phyloP scores from a whole-genome alignment of 345 rosid genomes.

The Brassica juncea region DNA sequence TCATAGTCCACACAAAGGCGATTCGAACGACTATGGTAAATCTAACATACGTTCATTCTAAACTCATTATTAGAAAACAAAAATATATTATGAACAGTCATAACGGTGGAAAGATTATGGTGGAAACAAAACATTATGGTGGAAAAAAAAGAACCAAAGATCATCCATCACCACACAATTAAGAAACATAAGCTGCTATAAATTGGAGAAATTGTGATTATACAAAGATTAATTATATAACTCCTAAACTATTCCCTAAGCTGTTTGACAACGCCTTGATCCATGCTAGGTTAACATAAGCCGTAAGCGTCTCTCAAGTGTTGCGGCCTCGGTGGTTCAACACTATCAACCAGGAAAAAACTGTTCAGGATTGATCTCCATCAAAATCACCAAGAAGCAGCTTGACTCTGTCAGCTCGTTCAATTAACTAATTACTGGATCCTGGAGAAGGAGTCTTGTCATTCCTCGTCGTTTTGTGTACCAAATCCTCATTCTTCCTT shows the following conservation, averaged over 20 bases:
- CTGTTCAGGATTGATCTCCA: conserved; percentile 41
- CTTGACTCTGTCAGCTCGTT: conserved; percentile 66
- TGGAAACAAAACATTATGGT: background rate
- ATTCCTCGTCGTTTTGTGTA: conserved; percentile 69
- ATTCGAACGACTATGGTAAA: too few species aligned
- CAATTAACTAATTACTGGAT: conserved; percentile 66
- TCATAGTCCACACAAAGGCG: too few species aligned
- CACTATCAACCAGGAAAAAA: conserved; percentile 23
- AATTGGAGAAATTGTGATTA: background rate
- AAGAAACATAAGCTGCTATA: background rate
- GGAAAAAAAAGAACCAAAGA: background rate
- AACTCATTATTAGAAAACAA: background rate
- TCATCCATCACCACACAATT: background rate
- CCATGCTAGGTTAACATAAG: background rate
- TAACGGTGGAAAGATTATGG: background rate
- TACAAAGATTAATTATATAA: conserved; percentile 23
- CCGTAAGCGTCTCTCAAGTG: background rate
- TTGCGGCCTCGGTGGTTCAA: background rate
- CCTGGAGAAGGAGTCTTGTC: conserved; percentile 71
- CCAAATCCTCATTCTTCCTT: conserved; percentile 78
- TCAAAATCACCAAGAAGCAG: conserved; percentile 65
- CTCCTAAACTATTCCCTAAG: conserved; percentile 10
- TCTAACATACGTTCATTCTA: background rate
- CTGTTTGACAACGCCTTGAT: background rate
- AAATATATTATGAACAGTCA: background rate